phyloP scores from a whole-genome alignment of 2,329 filamentous ascomycete genomes.

The Aureobasidium leucospermi region DNA sequence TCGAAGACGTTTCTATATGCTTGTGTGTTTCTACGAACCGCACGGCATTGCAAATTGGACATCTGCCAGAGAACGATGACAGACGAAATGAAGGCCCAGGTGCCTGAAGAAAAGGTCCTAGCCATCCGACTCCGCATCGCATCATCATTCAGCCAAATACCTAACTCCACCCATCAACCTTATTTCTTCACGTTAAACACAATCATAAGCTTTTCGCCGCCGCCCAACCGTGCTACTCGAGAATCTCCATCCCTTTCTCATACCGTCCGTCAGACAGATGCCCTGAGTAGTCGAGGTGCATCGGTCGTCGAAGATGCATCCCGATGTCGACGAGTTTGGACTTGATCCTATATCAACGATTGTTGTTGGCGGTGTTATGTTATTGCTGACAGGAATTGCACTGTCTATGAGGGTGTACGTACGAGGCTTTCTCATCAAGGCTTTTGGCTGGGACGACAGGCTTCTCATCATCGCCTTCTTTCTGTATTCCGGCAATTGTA shows the following conservation, averaged over 20 bases:
- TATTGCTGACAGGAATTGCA: constrained; percentile 13
- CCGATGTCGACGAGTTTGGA: constrained; percentile 5
- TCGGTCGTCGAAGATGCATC: constrained; percentile 6
- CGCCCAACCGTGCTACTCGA: background rate
- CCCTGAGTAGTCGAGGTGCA: background rate
- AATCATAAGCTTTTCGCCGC: constrained; percentile 3
- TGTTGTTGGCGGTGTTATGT: background rate
- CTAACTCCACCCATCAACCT: constrained; percentile 1
- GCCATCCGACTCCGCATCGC: background rate
- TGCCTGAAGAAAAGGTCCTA: background rate
- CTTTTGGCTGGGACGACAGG: constrained; percentile 16
- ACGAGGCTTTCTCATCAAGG: constrained; percentile 12
- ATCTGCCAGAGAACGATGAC: background rate
- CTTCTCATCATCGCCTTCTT: constrained; percentile 13
- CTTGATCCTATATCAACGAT: constrained; percentile 2
- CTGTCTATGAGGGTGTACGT: constrained; percentile 14
- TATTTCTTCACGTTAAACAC: background rate
- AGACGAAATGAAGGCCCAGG: background rate
- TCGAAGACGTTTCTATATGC: background rate
- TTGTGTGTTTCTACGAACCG: background rate
- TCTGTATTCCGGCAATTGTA: constrained; percentile 11
- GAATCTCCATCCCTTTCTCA: background rate
- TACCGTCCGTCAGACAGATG: background rate
- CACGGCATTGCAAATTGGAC: background rate
- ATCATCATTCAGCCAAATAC: background rate